Conservation (phyloP, 441 rosid species). For the Euphorbia schlechtendalii region DNA sequence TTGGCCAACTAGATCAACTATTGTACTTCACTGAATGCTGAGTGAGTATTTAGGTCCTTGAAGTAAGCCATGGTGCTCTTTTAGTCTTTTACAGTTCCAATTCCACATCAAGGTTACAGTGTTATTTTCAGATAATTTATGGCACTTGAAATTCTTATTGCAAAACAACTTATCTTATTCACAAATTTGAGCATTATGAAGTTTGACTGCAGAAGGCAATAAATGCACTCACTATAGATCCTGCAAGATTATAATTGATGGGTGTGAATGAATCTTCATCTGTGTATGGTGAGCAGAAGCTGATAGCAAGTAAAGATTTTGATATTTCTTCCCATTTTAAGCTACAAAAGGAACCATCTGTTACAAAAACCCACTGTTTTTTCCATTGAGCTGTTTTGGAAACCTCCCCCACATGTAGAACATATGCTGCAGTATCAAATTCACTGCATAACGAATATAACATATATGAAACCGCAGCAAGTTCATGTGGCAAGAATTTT, state of each 20-base stretch:
- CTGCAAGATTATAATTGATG: slow-evolving; percentile 61
- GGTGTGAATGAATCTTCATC: slow-evolving; percentile 45
- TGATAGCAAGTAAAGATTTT: slow-evolving; percentile 71
- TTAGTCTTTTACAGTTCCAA: too few relatives aligned
- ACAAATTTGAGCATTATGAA: slow-evolving; percentile 13
- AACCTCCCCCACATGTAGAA: slow-evolving; percentile 76
- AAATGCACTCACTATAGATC: slow-evolving; percentile 56
- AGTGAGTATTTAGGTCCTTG: neutral
- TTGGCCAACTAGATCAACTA: neutral
- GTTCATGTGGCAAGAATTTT: neutral
- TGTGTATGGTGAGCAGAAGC: slow-evolving; percentile 51
- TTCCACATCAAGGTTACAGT: neutral
- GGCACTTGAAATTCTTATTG: neutral
- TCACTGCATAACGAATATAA: slow-evolving; percentile 43
- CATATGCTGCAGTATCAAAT: slow-evolving; percentile 72
- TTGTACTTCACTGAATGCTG: neutral
- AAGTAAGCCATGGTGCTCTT: neutral
- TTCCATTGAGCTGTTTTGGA: slow-evolving; percentile 42
- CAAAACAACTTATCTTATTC: neutral
- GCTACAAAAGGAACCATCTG: slow-evolving; percentile 53
- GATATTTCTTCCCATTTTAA: slow-evolving; percentile 39
- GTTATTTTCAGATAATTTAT: neutral
- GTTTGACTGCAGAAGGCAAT: slow-evolving; percentile 6
- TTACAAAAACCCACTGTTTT: slow-evolving; percentile 92
- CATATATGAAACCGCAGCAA: neutral